These are phyloP conservation scores for Neonectria sp. DNA, from an alignment of 2,329 filamentous ascomycete genomes.

Conservation along the genomic window DNA sequence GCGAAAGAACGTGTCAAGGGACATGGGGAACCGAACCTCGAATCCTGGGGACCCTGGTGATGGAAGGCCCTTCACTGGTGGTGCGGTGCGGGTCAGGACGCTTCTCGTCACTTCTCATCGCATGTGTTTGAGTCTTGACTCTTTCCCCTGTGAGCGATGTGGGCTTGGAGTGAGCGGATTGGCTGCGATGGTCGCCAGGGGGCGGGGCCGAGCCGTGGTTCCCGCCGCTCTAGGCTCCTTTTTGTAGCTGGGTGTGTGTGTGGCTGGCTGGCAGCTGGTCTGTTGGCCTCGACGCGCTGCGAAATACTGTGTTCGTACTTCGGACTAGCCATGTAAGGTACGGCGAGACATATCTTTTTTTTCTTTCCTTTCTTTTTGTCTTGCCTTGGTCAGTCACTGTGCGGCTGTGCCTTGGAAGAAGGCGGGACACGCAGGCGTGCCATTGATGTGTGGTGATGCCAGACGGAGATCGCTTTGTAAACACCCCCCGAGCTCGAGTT, in stretches of 20 bases:
- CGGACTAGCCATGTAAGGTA: conserved; percentile 13
- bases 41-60: conserved; percentile 5
- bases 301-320: not conserved
- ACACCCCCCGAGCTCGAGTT: not conserved
- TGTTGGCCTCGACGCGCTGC: not conserved
- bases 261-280: conserved; percentile 9
- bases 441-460: conserved; percentile 6
- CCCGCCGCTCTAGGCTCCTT: conserved; percentile 40
- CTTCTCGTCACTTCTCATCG: conserved; percentile 4
- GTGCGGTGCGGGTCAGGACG: not conserved
- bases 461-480: not conserved
- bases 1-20: not conserved
- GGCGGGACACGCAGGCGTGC: not conserved
- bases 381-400: not conserved
- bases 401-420: not conserved
- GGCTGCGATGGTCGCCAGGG: conserved; percentile 19
- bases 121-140: not conserved
- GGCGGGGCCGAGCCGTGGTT: conserved; percentile 44
- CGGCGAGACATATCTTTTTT: conserved; percentile 3
- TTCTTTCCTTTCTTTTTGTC: conserved; percentile 1
- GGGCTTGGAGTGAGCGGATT: conserved; percentile 33
- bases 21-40: conserved; percentile 1
- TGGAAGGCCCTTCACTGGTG: not conserved
- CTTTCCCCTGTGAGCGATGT: not conserved
- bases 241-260: conserved; percentile 29